phyloP scores from a whole-genome alignment of 2,329 filamentous ascomycete genomes.

The Talaromyces sp. region DNA sequence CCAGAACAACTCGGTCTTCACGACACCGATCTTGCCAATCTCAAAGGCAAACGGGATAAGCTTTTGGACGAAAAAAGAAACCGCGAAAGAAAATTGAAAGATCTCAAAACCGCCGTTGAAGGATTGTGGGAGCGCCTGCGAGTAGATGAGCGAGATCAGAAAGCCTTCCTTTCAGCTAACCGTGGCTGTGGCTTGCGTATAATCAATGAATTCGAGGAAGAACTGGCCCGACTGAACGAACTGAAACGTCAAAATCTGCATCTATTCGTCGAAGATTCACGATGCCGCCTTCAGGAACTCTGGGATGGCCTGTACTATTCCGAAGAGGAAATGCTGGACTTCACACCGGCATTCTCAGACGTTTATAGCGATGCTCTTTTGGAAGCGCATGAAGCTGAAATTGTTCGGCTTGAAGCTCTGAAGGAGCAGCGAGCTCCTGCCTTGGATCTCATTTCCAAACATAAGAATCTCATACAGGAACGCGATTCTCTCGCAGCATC shows the following conservation, averaged over 20 bases:
- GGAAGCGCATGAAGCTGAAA: constrained; percentile 90
- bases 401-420: constrained; percentile 71
- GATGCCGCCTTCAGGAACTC: constrained; percentile 83
- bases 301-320: constrained; percentile 94
- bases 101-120: constrained; percentile 74
- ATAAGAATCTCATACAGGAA: constrained; percentile 76
- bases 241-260: constrained; percentile 93
- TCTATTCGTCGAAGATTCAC: constrained; percentile 90
- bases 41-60: constrained; percentile 72
- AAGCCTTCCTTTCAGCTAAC: constrained; percentile 78
- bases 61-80: constrained; percentile 81
- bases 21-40: constrained; percentile 70
- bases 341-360: constrained; percentile 93
- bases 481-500: constrained; percentile 83
- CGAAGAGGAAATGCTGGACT: constrained; percentile 98
- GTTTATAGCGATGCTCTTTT: constrained; percentile 94
- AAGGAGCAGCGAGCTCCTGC: constrained; percentile 83
- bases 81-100: constrained; percentile 71
- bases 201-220: constrained; percentile 94
- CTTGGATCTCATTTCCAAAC: constrained; percentile 73
- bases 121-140: constrained; percentile 83
- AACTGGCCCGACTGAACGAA: constrained; percentile 78
- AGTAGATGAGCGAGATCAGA: constrained; percentile 75
- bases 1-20: constrained; percentile 93
- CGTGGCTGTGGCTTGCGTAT: constrained; percentile 84